Conservation (phyloP, 2,329 filamentous ascomycete genomes). For the Ophioceras dolichostomum region DNA sequence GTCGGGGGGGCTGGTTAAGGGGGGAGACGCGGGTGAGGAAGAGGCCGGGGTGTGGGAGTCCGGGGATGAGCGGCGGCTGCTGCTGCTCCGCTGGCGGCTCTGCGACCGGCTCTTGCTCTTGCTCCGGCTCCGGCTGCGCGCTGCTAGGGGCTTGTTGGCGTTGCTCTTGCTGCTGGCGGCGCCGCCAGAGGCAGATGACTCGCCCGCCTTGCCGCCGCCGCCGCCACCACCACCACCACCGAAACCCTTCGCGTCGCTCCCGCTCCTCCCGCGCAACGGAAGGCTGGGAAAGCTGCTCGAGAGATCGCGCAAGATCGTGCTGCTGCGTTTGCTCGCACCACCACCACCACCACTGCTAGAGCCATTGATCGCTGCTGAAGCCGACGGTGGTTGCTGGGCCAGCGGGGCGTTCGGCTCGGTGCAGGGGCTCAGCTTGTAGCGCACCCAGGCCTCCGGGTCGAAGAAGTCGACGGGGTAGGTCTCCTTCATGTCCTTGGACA, state of each 20-base stretch:
- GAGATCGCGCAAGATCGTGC: slow-evolving; percentile 32
- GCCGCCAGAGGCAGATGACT: slow-evolving; percentile 5
- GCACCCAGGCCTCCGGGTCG: slow-evolving; percentile 65
- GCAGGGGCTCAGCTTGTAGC: slow-evolving; percentile 67
- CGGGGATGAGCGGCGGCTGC: too few relatives aligned
- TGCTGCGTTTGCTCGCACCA: slow-evolving; percentile 14
- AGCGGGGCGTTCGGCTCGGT: slow-evolving; percentile 53
- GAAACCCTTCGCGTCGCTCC: slow-evolving; percentile 18
- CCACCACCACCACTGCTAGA: too few relatives aligned
- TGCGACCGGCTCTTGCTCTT: slow-evolving; percentile 11
- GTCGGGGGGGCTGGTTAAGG: slow-evolving; percentile 13
- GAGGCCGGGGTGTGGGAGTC: slow-evolving; percentile 9
- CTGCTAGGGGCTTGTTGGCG: too few relatives aligned
- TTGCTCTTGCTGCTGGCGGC: slow-evolving; percentile 4
- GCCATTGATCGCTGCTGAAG: neutral
- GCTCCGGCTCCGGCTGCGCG: too few relatives aligned
- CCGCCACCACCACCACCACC: neutral
- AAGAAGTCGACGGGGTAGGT: slow-evolving; percentile 79
- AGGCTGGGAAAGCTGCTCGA: slow-evolving; percentile 27
- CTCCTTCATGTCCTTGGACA: slow-evolving; percentile 56
- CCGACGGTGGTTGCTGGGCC: slow-evolving; percentile 27
- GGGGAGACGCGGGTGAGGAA: neutral
- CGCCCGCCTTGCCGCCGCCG: neutral
- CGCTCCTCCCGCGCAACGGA: slow-evolving; percentile 30
- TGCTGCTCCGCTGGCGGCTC: slow-evolving; percentile 9